Evolutionary conservation across 2,329 filamentous ascomycete genomes (phyloP), one percentile per base, ranked within the genome.

Genomic region (Fusarium devonianum): DNA sequence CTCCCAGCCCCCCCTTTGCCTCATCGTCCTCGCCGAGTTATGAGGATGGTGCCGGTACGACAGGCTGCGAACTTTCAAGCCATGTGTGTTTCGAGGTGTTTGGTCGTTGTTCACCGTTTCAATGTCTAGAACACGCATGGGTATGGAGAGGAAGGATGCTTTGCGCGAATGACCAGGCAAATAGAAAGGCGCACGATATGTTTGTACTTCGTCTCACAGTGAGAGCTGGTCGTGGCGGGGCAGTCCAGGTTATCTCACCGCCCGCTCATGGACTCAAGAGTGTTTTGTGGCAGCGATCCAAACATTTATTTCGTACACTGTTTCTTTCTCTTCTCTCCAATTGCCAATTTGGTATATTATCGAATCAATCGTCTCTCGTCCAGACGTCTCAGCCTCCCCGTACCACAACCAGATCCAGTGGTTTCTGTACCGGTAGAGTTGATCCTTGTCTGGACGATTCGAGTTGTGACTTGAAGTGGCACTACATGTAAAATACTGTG

Each of bases 1-100:
- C 29, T 6, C 35, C 36, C 13, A 29, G 9, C 21, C 29, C 34
- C 47, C 34, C 47, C 53, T 30, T 57, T 53, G 30, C 29, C 18
- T 26, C 37, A 39, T 18, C 21, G 13, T 34, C 22, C 23, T 53
- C 33, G 34, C 51, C 56, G 39, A 60, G 51, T 60, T 56, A 60
- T 59, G 51, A 56, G 51, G 35, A 45, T 47, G 32, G 36, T 32
- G 36, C 14, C 47, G 48, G 56, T 60, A 32, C 56, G 40, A 59
- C 56, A 40, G 29, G 14, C 28, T 37, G 42, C 30, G 47, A 47
- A 39, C 23, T 14, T 18, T 26, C 19, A 19, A 30, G 25, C 34
- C 36, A 45, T 46, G 43, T 30, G 23, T 48, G 30, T 56, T 30
- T 53, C 23, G 45, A 37, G 45, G 35, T 16, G 30, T 25, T 29